A percentile compares a stretch with the other conserved stretches of the same genome.
phyloP scores from a whole-genome alignment of 2,329 filamentous ascomycete species.

The Fusarium praegraminearum region DNA sequence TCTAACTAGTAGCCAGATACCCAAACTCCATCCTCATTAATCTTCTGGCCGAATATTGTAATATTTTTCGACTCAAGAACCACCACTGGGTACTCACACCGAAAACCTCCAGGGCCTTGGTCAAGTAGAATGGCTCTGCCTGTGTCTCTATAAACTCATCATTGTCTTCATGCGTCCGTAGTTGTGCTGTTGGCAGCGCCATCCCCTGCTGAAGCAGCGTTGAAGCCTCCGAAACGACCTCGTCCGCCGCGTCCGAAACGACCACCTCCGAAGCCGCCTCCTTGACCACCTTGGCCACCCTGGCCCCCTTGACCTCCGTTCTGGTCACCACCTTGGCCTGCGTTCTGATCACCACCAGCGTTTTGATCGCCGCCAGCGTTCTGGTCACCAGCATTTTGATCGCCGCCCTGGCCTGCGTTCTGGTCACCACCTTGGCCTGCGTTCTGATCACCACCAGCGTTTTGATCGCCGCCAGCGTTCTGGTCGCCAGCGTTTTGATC shows the following conservation, averaged over 20 bases:
- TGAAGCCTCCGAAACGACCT: constrained; percentile 23
- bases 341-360: neutral
- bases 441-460: neutral
- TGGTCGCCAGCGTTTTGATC: constrained; percentile 2
- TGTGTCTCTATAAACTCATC: constrained; percentile 46
- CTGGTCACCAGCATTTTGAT: constrained; percentile 12
- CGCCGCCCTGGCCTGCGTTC: constrained; percentile 10
- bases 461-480: constrained; percentile 20
- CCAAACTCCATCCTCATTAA: constrained; percentile 50
- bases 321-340: constrained; percentile 1
- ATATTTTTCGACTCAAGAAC: constrained; percentile 65
- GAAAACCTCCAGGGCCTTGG: constrained; percentile 63
- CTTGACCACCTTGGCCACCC: neutral
- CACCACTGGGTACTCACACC: constrained; percentile 59
- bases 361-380: constrained; percentile 21
- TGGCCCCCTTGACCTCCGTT: constrained; percentile 6
- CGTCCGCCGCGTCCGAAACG: constrained; percentile 5
- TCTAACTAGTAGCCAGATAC: constrained; percentile 35
- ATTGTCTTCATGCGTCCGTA: constrained; percentile 31
- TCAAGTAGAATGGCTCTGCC: constrained; percentile 56
- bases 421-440: constrained; percentile 5
- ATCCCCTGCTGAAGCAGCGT: constrained; percentile 31
- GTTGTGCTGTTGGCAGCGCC: constrained; percentile 29
- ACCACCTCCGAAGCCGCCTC: constrained; percentile 2
- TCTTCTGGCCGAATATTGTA: constrained; percentile 50